Evolutionary conservation across 768 basidiomycete species (phyloP).

Genomic region (Tricholoma sp.): DNA sequence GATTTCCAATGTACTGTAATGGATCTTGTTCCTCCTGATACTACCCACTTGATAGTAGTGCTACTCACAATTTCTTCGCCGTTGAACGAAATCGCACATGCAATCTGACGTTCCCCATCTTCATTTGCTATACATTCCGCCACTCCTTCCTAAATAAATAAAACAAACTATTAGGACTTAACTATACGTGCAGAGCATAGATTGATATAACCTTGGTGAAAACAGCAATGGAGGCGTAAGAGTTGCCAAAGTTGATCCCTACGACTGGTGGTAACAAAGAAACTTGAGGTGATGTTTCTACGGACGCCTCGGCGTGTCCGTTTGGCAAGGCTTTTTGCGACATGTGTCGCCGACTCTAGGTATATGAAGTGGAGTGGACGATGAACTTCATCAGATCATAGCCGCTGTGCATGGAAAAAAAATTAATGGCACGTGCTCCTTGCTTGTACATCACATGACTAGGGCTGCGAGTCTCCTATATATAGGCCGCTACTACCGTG

Average conservation of each 20-base stretch:
- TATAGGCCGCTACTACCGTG: background rate
- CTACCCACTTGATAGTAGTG: conserved; percentile 1
- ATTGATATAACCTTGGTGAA: conserved; percentile 70
- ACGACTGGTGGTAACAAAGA: conserved; percentile 58
- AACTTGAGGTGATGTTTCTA: conserved; percentile 24
- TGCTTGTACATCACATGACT: background rate
- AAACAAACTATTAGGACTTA: background rate
- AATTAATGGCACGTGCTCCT: background rate
- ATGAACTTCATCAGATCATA: background rate
- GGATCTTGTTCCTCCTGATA: conserved; percentile 8
- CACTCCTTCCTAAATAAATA: conserved; percentile 63
- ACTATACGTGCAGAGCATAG: background rate
- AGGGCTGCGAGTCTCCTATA: background rate
- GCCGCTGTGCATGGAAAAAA: background rate
- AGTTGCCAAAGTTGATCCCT: conserved; percentile 96
- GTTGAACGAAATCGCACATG: conserved; percentile 85
- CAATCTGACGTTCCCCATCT: conserved; percentile 97
- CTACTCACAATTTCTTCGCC: conserved; percentile 83
- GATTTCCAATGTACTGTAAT: conserved; percentile 88
- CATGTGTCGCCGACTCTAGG: conserved; percentile 20
- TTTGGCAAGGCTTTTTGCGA: conserved; percentile 41
- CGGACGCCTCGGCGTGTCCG: conserved; percentile 42
- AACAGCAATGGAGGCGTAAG: conserved; percentile 92
- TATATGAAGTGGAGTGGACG: background rate
- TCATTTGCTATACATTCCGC: conserved; percentile 97